A percentile compares a stretch with the other conserved stretches of the same genome.
Conservation (phyloP, 108 stramenopile genomes). For the Conticribra guillardii region DNA sequence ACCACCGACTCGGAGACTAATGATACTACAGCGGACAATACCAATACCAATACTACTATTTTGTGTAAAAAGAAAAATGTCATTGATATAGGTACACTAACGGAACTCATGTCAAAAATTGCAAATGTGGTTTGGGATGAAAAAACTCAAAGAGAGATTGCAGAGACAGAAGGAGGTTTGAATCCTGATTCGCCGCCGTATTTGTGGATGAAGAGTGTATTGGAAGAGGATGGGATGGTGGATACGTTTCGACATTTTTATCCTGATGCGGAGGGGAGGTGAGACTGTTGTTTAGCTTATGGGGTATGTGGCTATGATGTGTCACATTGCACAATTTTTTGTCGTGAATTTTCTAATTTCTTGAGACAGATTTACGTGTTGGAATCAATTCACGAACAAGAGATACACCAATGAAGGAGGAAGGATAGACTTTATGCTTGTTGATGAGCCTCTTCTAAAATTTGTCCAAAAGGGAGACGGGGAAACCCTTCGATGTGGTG, state of each 20-base stretch:
- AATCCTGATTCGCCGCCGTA: slow-evolving; percentile 61
- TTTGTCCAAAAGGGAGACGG: slow-evolving; percentile 43
- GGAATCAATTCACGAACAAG: slow-evolving; percentile 86
- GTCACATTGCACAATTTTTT: neutral
- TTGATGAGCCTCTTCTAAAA: slow-evolving; percentile 64
- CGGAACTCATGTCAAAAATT: slow-evolving; percentile 81
- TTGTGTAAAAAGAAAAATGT: slow-evolving; percentile 58
- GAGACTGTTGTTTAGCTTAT: neutral
- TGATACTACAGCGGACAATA: slow-evolving; percentile 23
- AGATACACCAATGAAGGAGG: slow-evolving; percentile 86
- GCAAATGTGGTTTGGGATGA: slow-evolving; percentile 70
- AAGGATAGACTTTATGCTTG: slow-evolving; percentile 89
- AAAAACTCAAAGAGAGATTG: slow-evolving; percentile 53
- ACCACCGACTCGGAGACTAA: slow-evolving; percentile 2
- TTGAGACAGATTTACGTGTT: slow-evolving; percentile 79
- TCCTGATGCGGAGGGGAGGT: slow-evolving; percentile 73
- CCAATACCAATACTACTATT: neutral
- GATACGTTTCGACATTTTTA: slow-evolving; percentile 86
- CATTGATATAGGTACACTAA: slow-evolving; percentile 51
- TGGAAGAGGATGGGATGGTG: slow-evolving; percentile 84
- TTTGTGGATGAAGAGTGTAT: slow-evolving; percentile 65
- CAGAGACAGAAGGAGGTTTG: slow-evolving; percentile 49
- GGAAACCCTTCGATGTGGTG: slow-evolving; percentile 64
- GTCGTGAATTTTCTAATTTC: neutral
- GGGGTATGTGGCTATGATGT: neutral